Evolutionary conservation across 768 basidiomycete species (phyloP).

Genomic region (Cyclocybe aegerita): DNA sequence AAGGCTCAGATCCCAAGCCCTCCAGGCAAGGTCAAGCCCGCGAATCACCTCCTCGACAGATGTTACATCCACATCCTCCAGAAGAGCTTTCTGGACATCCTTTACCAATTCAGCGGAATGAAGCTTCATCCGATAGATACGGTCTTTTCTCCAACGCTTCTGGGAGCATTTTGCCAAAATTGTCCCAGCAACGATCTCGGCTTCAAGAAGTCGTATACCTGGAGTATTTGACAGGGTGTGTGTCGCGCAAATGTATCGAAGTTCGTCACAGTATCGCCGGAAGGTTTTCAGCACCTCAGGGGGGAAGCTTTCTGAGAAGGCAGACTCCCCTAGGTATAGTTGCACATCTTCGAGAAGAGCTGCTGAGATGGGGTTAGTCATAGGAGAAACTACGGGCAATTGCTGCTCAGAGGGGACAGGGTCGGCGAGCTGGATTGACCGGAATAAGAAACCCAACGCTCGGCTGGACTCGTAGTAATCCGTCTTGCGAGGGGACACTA

Average conservation of each 20-base stretch:
- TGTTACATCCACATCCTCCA: constrained; percentile 23
- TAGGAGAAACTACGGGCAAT: constrained; percentile 5
- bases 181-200: constrained; percentile 73
- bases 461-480: constrained; percentile 74
- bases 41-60: constrained; percentile 29
- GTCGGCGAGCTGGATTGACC: constrained; percentile 46
- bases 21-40: constrained; percentile 58
- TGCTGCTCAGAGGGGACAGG: constrained; percentile 13
- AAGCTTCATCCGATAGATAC: constrained; percentile 61
- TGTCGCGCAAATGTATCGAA: constrained; percentile 67
- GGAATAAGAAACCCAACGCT: constrained; percentile 72
- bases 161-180: constrained; percentile 73
- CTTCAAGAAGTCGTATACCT: constrained; percentile 59
- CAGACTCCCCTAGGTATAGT: constrained; percentile 23
- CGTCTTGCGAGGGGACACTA: constrained; percentile 47
- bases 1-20: constrained; percentile 60
- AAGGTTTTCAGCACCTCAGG: constrained; percentile 40
- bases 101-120: constrained; percentile 53
- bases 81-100: constrained; percentile 43
- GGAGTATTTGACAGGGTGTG: constrained; percentile 63
- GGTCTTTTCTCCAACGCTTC: constrained; percentile 55
- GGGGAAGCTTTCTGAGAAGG: constrained; percentile 21
- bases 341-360: constrained; percentile 30
- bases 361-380: constrained; percentile 38
- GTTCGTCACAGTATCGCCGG: constrained; percentile 57